Percentiles rank a stretch among this genome's conserved stretches.
Evolutionary conservation across 768 basidiomycete species (phyloP).

Genomic region (Amanita polypyramis): DNA sequence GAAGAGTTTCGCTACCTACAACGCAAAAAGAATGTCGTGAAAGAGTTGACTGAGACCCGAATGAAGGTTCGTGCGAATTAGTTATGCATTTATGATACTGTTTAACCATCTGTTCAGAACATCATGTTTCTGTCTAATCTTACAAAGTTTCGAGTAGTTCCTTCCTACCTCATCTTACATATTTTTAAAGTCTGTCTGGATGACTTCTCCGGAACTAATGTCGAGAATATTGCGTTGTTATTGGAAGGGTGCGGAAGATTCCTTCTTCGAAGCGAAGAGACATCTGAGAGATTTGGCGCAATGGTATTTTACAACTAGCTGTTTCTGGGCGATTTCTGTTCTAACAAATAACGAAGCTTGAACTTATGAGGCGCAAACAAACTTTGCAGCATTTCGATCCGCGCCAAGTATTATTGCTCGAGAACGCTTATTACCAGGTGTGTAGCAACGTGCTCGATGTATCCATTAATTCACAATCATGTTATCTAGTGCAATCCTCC

Average conservation of each 20-base stretch:
- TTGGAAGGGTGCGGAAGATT: slow-evolving; percentile 94
- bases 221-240: slow-evolving; percentile 87
- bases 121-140: slow-evolving; percentile 79
- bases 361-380: slow-evolving; percentile 93
- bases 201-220: slow-evolving; percentile 85
- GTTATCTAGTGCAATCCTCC: slow-evolving; percentile 84
- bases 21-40: slow-evolving; percentile 85
- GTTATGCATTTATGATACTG: not conserved
- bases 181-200: slow-evolving; percentile 96
- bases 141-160: slow-evolving; percentile 93
- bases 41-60: slow-evolving; percentile 78
- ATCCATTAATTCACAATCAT: not conserved
- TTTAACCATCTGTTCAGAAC: slow-evolving; percentile 44
- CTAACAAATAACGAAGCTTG: slow-evolving; percentile 43
- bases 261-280: slow-evolving; percentile 79
- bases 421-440: slow-evolving; percentile 98
- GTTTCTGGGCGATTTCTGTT: not conserved
- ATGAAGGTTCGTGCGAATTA: slow-evolving; percentile 48
- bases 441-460: slow-evolving; percentile 1
- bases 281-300: slow-evolving; percentile 72
- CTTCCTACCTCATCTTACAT: slow-evolving; percentile 85
- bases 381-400: slow-evolving; percentile 88
- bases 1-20: slow-evolving; percentile 96
- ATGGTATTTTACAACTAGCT: slow-evolving; percentile 49
- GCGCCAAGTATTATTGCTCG: slow-evolving; percentile 77